Conservation (phyloP, 257 asterid species). For the Coffea canephora region DNA sequence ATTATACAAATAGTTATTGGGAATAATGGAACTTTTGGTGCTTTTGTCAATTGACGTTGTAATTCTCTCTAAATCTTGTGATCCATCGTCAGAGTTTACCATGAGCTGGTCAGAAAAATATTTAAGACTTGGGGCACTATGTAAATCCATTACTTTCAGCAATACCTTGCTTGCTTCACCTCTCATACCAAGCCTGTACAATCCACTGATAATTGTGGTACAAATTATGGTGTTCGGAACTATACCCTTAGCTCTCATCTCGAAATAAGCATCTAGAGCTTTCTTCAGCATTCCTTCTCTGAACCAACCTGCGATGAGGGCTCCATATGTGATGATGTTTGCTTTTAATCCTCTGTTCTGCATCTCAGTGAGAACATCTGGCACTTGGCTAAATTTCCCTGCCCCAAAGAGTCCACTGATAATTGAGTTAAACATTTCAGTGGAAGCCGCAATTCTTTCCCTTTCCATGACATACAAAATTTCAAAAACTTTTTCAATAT, state of each 20-base stretch:
- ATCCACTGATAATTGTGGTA: slow-evolving; percentile 68
- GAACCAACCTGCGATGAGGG: slow-evolving; percentile 81
- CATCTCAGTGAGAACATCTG: slow-evolving; percentile 56
- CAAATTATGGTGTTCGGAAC: slow-evolving; percentile 64
- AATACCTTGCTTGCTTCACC: slow-evolving; percentile 64
- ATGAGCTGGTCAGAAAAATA: slow-evolving; percentile 34
- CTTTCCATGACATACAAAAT: slow-evolving; percentile 55
- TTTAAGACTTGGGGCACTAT: slow-evolving; percentile 43
- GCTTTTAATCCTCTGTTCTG: slow-evolving; percentile 45
- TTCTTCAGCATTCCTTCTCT: slow-evolving; percentile 62
- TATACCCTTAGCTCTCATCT: slow-evolving; percentile 66
- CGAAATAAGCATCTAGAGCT: slow-evolving; percentile 70
- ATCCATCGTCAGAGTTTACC: slow-evolving; percentile 20
- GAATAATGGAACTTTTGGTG: slow-evolving; percentile 35
- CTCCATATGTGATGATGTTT: slow-evolving; percentile 70
- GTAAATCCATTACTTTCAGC: slow-evolving; percentile 57
- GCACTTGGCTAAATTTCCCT: slow-evolving; percentile 38
- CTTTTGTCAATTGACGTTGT: slow-evolving; percentile 51
- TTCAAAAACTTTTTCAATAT: slow-evolving; percentile 51
- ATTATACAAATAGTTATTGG: slow-evolving; percentile 65
- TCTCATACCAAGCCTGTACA: slow-evolving; percentile 59
- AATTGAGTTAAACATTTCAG: slow-evolving; percentile 77
- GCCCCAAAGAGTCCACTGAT: slow-evolving; percentile 68
- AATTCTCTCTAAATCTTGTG: slow-evolving; percentile 42
- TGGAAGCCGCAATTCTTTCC: slow-evolving; percentile 48